Evolutionary conservation across 148 eudicot genomes (phyloP).

Genomic region (Hydrangea macrophylla): DNA sequence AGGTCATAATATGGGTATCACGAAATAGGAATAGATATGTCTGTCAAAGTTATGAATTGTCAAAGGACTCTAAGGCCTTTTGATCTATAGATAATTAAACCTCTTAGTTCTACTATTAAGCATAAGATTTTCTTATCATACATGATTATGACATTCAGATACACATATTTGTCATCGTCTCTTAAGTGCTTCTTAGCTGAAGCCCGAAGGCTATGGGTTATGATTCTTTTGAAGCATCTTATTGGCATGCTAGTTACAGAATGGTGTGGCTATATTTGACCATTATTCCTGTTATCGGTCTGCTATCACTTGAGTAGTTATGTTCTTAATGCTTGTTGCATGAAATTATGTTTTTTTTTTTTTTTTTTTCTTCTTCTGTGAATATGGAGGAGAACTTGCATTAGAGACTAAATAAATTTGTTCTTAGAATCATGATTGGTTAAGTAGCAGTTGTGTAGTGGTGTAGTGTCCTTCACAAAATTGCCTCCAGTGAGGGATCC

Average conservation of each 20-base stretch:
- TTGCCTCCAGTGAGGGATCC: neutral
- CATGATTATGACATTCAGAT: too few species aligned
- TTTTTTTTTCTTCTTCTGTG: neutral
- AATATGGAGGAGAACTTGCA: conserved; percentile 2
- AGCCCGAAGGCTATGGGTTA: too few species aligned
- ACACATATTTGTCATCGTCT: too few species aligned
- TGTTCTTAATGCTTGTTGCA: neutral
- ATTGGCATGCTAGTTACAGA: neutral
- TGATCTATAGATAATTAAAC: too few species aligned
- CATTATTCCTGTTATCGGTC: neutral
- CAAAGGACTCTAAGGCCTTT: too few species aligned
- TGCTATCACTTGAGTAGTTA: conserved; percentile 1
- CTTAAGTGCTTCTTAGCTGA: too few species aligned
- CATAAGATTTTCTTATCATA: too few species aligned
- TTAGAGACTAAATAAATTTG: neutral
- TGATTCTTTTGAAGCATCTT: neutral
- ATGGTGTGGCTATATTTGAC: neutral
- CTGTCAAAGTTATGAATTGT: too few species aligned
- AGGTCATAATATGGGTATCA: too few species aligned
- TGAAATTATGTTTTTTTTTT: neutral
- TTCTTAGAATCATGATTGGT: conserved; percentile 2
- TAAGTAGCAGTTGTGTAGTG: neutral
- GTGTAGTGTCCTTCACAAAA: neutral
- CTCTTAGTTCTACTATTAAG: too few species aligned
- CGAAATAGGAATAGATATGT: too few species aligned